Evolutionary conservation across 306 rosid genomes (phyloP).

Genomic region (Vigna nakashimae): DNA sequence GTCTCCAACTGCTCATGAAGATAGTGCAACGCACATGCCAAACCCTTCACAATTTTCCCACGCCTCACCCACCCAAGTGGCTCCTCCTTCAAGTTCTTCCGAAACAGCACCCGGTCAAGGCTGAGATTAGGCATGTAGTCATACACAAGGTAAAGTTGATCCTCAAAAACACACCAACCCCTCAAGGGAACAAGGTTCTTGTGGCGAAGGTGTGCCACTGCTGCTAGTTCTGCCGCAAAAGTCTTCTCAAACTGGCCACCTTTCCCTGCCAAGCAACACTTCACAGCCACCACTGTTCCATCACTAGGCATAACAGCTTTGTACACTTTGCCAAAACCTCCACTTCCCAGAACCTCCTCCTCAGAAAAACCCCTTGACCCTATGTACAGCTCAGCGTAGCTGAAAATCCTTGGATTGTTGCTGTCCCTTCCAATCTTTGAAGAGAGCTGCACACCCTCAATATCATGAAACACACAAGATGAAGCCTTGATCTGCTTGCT

Average conservation of each 20-base stretch:
- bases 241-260: conserved; percentile 81
- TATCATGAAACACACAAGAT: conserved; percentile 61
- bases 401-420: conserved; percentile 75
- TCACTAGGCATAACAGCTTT: conserved; percentile 80
- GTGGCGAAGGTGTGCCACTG: conserved; percentile 85
- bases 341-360: conserved; percentile 76
- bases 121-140: conserved; percentile 87
- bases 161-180: conserved; percentile 86
- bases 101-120: conserved; percentile 73
- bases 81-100: conserved; percentile 43
- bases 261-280: conserved; percentile 76
- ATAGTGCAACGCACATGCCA: conserved; percentile 76
- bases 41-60: conserved; percentile 62
- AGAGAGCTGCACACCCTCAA: conserved; percentile 69
- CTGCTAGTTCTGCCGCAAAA: conserved; percentile 75
- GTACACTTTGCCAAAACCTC: conserved; percentile 83
- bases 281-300: conserved; percentile 81
- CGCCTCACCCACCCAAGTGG: conserved; percentile 65
- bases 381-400: conserved; percentile 80
- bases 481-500: conserved; percentile 10
- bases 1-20: conserved; percentile 79
- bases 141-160: conserved; percentile 69
- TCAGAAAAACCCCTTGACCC: conserved; percentile 79
- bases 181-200: conserved; percentile 80
- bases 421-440: conserved; percentile 67